Evolutionary conservation across 768 basidiomycete genomes (phyloP).

Genomic region (Amanita jacksonii): DNA sequence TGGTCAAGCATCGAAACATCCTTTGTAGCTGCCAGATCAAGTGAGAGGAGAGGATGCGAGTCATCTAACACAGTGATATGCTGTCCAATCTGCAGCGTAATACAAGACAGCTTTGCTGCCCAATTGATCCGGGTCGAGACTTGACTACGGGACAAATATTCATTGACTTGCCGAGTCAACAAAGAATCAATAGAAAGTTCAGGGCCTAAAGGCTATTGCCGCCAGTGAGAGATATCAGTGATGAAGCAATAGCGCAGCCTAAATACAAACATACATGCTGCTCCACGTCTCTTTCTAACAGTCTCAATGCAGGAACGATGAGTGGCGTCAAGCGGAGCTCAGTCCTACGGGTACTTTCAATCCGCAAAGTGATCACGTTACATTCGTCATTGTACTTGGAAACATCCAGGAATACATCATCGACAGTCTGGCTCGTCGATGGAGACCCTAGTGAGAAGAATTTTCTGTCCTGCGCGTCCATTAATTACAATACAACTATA

Average conservation of each 20-base stretch:
- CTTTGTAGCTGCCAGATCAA: slow-evolving; percentile 12
- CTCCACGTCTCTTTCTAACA: slow-evolving; percentile 39
- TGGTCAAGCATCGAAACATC: slow-evolving; percentile 23
- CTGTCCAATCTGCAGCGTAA: slow-evolving; percentile 36
- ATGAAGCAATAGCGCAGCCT: not conserved
- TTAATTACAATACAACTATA: no score
- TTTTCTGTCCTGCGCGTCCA: slow-evolving; percentile 1
- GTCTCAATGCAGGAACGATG: slow-evolving; percentile 30
- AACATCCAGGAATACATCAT: not conserved
- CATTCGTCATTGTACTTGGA: slow-evolving; percentile 16
- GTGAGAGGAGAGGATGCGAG: slow-evolving; percentile 20
- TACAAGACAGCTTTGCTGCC: slow-evolving; percentile 31
- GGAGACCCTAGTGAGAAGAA: not conserved
- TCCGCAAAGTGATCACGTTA: slow-evolving; percentile 29
- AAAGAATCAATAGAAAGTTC: slow-evolving; percentile 33
- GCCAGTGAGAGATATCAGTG: not conserved
- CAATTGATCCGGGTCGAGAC: slow-evolving; percentile 21
- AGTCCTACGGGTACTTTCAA: slow-evolving; percentile 28
- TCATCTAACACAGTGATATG: slow-evolving; percentile 30
- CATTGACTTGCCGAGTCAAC: slow-evolving; percentile 26
- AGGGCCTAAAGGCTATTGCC: slow-evolving; percentile 21
- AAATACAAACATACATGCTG: slow-evolving; percentile 29
- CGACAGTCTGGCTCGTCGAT: no score
- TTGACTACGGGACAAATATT: slow-evolving; percentile 17
- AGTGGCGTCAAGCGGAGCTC: slow-evolving; percentile 48